Conservation (phyloP, 192 early-diverging fungal genomes). For the Blastocladiella britannica region DNA sequence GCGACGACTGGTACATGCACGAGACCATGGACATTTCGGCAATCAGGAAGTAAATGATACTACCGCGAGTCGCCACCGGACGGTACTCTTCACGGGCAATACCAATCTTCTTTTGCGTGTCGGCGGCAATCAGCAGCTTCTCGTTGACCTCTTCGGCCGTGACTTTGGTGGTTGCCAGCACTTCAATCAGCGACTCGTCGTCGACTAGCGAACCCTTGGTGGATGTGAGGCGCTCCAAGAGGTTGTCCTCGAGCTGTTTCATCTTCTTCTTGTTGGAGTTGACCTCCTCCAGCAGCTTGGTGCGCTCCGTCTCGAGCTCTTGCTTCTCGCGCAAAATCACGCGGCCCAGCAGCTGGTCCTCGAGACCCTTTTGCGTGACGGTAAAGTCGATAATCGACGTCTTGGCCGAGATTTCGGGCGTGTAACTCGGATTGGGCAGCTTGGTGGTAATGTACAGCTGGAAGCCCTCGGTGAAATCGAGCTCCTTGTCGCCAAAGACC, state of each 20-base stretch:
- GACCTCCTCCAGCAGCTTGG: constrained; percentile 41
- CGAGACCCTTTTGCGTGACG: constrained; percentile 35
- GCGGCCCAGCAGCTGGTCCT: constrained; percentile 40
- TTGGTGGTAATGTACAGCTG: constrained; percentile 41
- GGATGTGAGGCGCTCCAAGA: constrained; percentile 38
- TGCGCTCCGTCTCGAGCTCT: constrained; percentile 40
- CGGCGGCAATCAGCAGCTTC: constrained; percentile 37
- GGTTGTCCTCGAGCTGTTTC: constrained; percentile 48
- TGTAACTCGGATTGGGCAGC: constrained; percentile 40
- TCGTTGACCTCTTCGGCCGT: constrained; percentile 45
- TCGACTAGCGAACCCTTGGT: constrained; percentile 41
- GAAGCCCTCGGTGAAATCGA: constrained; percentile 35
- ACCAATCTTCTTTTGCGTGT: constrained; percentile 44
- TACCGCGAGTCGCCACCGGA: constrained; percentile 35
- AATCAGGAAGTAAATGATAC: constrained; percentile 45
- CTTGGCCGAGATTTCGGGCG: constrained; percentile 43
- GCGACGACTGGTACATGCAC: constrained; percentile 40
- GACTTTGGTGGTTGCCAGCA: constrained; percentile 36
- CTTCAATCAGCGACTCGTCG: constrained; percentile 45
- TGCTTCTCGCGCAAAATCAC: constrained; percentile 47
- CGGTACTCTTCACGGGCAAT: constrained; percentile 41
- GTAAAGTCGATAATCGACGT: constrained; percentile 44
- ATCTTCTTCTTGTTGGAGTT: constrained; percentile 44
- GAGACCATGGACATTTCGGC: constrained; percentile 49
- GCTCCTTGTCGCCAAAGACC: constrained; percentile 40